Evolutionary conservation across 2,329 filamentous ascomycete species (phyloP).

Genomic region (Diaporthe aspalathi): DNA sequence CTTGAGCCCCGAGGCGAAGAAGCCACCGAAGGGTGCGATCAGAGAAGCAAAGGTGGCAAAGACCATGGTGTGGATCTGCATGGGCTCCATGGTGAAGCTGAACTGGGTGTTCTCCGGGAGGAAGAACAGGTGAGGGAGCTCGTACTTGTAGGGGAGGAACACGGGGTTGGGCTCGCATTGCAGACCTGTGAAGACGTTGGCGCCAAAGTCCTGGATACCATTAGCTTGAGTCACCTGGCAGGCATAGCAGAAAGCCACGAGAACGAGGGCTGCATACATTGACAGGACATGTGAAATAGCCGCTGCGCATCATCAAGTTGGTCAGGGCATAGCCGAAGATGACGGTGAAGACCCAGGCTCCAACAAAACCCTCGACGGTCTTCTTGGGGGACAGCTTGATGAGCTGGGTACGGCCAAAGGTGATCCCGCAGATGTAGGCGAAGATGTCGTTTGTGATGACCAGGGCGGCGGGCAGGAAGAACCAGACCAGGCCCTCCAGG

Average conservation of each 20-base stretch:
- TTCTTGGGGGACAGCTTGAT: slow-evolving; percentile 99
- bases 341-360: slow-evolving; percentile 95
- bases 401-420: slow-evolving; percentile 93
- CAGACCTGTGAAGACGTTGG: slow-evolving; percentile 91
- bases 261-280: slow-evolving; percentile 65
- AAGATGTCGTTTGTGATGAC: slow-evolving; percentile 99
- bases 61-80: slow-evolving; percentile 92
- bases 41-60: slow-evolving; percentile 95
- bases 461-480: slow-evolving; percentile 93
- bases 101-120: slow-evolving; percentile 67
- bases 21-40: slow-evolving; percentile 96
- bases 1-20: slow-evolving; percentile 98
- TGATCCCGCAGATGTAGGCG: slow-evolving; percentile 96
- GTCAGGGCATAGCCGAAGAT: slow-evolving; percentile 85
- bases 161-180: slow-evolving; percentile 92
- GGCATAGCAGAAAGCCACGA: slow-evolving; percentile 34
- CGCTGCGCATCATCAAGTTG: slow-evolving; percentile 86
- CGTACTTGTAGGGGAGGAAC: slow-evolving; percentile 82
- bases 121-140: slow-evolving; percentile 78
- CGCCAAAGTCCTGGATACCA: slow-evolving; percentile 77
- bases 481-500: slow-evolving; percentile 99
- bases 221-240: slow-evolving; percentile 27
- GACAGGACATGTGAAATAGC: slow-evolving; percentile 98
- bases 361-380: slow-evolving; percentile 97
- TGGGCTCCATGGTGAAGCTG: slow-evolving; percentile 82